Evolutionary conservation across 129 eudicot species (phyloP).

Genomic region (Solidago caesia): DNA sequence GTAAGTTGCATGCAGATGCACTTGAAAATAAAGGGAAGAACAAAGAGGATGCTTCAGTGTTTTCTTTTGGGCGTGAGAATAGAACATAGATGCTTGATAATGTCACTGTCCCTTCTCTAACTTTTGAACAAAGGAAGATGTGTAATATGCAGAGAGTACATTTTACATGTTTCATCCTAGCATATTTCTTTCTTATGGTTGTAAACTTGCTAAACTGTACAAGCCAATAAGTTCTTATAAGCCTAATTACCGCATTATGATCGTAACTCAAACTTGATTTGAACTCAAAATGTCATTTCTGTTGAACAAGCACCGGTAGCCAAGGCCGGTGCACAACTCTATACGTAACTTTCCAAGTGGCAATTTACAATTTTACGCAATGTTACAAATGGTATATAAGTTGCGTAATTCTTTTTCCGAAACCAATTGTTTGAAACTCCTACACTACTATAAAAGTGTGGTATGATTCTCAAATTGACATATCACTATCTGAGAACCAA

Average conservation of each 20-base stretch:
- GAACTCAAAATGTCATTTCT: not conserved
- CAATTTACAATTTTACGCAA: not conserved
- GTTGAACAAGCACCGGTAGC: not conserved
- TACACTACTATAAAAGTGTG: conserved; percentile 7
- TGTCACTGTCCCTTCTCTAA: conserved; percentile 28
- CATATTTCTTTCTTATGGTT: not conserved
- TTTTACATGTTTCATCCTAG: conserved; percentile 14
- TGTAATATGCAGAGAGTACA: conserved; percentile 25
- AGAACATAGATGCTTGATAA: conserved; percentile 33
- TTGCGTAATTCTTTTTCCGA: conserved; percentile 11
- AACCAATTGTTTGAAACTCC: not conserved
- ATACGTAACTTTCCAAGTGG: conserved; percentile 11
- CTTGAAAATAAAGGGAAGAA: conserved; percentile 25
- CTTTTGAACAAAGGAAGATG: conserved; percentile 29
- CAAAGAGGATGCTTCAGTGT: conserved; percentile 38
- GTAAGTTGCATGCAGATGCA: conserved; percentile 36
- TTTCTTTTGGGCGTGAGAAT: conserved; percentile 36
- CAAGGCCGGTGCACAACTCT: not conserved
- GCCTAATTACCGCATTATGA: not conserved
- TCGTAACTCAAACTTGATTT: not conserved
- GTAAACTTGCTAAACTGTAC: not conserved
- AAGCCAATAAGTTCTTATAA: not conserved
- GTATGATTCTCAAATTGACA: conserved; percentile 22
- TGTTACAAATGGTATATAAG: conserved; percentile 17
- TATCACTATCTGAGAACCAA: conserved; percentile 7